phyloP scores from a whole-genome alignment of 768 basidiomycete species.

The Xerocomus spinulosus region DNA sequence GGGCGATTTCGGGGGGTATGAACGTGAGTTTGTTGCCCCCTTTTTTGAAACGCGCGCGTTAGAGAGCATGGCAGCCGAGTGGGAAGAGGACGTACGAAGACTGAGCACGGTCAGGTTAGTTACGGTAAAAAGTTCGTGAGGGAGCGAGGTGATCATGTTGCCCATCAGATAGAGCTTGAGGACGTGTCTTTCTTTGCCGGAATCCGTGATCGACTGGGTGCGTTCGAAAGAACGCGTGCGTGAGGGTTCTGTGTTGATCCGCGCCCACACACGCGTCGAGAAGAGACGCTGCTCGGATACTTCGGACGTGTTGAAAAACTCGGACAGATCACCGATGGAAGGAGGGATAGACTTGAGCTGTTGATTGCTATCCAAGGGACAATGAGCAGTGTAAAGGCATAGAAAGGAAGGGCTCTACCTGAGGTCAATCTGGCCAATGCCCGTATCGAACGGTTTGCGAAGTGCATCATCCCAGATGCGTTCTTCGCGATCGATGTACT shows the following conservation, averaged over 20 bases:
- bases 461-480: conserved; percentile 48
- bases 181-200: conserved; percentile 42
- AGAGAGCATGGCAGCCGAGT: conserved; percentile 13
- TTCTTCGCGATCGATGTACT: conserved; percentile 30
- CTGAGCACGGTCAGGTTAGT: conserved; percentile 57
- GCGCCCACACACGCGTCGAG: conserved; percentile 27
- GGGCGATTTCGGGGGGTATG: conserved; percentile 60
- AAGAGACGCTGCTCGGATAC: conserved; percentile 28
- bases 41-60: conserved; percentile 17
- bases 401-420: conserved; percentile 34
- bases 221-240: conserved; percentile 24
- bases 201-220: conserved; percentile 26
- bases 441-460: conserved; percentile 41
- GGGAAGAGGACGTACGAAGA: conserved; percentile 52
- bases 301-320: conserved; percentile 42
- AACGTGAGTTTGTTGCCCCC: conserved; percentile 53
- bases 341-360: conserved; percentile 48
- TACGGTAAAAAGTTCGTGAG: conserved; percentile 53
- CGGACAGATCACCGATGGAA: conserved; percentile 41
- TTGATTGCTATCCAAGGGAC: conserved; percentile 29
- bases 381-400: background rate
- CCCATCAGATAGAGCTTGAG: conserved; percentile 53
- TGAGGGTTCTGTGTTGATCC: conserved; percentile 34
- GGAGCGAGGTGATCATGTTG: conserved; percentile 53
- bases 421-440: conserved; percentile 49